Evolutionary conservation across 768 basidiomycete species (phyloP).

Genomic region (Dendrothele bispora): DNA sequence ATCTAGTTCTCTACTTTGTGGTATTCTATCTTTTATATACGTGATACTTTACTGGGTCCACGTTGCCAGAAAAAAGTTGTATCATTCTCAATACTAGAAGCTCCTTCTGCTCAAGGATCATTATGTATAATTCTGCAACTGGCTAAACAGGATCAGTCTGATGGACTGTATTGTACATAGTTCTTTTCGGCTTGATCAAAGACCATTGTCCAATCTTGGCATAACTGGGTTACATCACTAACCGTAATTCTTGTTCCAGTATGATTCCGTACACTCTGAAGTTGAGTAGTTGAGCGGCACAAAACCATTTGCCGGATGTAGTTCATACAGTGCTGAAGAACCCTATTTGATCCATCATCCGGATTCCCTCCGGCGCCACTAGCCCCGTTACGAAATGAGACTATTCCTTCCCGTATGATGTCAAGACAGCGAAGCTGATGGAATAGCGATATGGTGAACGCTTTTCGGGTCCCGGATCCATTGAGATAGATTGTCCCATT

Average conservation of each 20-base stretch:
- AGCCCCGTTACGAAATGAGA: conserved; percentile 2
- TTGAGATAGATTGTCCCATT: conserved; percentile 21
- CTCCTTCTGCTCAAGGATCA: too few species aligned
- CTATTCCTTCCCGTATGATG: conserved; percentile 22
- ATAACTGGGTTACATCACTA: conserved; percentile 13
- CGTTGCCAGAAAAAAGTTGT: too few species aligned
- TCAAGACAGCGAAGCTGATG: conserved; percentile 38
- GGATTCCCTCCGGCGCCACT: neutral
- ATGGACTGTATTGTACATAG: neutral
- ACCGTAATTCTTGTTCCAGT: conserved; percentile 14
- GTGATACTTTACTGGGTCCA: neutral
- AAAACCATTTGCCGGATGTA: conserved; percentile 24
- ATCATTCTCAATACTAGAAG: too few species aligned
- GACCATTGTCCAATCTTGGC: conserved; percentile 15
- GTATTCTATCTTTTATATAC: too few species aligned
- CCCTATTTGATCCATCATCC: too few species aligned
- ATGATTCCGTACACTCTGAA: conserved; percentile 12
- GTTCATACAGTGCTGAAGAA: conserved; percentile 18
- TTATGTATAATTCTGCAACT: too few species aligned
- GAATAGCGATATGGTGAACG: conserved; percentile 33
- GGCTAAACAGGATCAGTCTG: neutral
- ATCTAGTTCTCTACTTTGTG: too few species aligned
- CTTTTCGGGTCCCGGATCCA: conserved; percentile 23
- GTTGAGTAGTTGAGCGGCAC: conserved; percentile 14
- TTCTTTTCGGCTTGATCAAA: conserved; percentile 12